A percentile compares a stretch with the other conserved stretches of the same genome.
Conservation (phyloP, 805 yeast species). For the Wickerhamiella qilinensis region DNA sequence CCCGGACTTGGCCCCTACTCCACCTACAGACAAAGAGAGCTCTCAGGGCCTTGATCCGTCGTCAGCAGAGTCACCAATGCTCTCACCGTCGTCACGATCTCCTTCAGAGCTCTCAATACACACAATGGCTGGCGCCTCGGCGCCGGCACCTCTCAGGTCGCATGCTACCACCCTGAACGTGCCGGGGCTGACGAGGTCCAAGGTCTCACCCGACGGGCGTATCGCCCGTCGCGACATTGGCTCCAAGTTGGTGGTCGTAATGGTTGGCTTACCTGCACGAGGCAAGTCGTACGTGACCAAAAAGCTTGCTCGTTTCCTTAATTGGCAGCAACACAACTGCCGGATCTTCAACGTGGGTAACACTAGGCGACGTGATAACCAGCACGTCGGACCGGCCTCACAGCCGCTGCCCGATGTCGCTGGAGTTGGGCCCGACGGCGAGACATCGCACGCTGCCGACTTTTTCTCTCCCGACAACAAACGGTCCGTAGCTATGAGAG, state of each 20-base stretch:
- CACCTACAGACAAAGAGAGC: neutral
- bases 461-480: conserved; percentile 74
- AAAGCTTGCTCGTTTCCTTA: conserved; percentile 74
- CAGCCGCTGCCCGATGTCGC: conserved; percentile 38
- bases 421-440: conserved; percentile 10
- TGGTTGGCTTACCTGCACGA: conserved; percentile 92
- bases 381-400: conserved; percentile 50
- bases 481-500: conserved; percentile 50
- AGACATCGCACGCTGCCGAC: conserved; percentile 47
- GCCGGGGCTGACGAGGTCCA: conserved; percentile 78
- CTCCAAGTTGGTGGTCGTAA: conserved; percentile 74
- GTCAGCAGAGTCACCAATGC: conserved; percentile 12
- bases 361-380: conserved; percentile 60
- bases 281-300: conserved; percentile 91
- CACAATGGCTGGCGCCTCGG: neutral
- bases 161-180: conserved; percentile 76
- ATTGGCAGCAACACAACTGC: conserved; percentile 87
- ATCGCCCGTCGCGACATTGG: conserved; percentile 44
- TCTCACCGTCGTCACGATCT: conserved; percentile 5
- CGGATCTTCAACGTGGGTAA: conserved; percentile 91
- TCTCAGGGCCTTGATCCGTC: conserved; percentile 8
- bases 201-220: conserved; percentile 53
- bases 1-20: neutral
- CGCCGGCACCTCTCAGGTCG: conserved; percentile 5
- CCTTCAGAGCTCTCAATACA: conserved; percentile 2